These are phyloP conservation scores for Thermoascus crustaceus DNA, from an alignment of 2,329 filamentous ascomycete species.

Conservation along the genomic window DNA sequence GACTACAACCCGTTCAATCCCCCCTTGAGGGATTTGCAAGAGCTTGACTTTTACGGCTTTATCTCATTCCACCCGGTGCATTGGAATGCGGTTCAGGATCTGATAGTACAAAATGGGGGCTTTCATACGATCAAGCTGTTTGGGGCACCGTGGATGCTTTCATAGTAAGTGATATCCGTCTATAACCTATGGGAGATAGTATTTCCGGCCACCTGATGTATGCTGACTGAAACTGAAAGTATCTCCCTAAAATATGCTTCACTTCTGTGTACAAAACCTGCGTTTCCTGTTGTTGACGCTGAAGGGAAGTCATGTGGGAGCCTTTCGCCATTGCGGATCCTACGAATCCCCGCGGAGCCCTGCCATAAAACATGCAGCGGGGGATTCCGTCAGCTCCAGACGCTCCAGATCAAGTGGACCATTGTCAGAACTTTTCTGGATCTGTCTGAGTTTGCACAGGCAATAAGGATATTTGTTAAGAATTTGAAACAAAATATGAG, in stretches of 20 bases:
- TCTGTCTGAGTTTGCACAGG: constrained; percentile 6
- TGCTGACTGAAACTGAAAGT: constrained; percentile 1
- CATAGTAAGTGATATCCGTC: constrained; percentile 9
- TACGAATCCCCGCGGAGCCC: constrained; percentile 1
- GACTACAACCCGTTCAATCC: constrained; percentile 9
- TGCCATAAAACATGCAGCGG: constrained; percentile 1
- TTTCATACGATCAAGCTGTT: constrained; percentile 6
- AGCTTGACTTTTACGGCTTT: constrained; percentile 8
- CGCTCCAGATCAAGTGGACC: constrained; percentile 3
- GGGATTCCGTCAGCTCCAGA: constrained; percentile 5
- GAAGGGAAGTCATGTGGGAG: constrained; percentile 2
- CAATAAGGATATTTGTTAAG: constrained; percentile 2
- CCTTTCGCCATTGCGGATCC: constrained; percentile 5
- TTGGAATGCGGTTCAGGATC: constrained; percentile 5
- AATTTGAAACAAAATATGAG: constrained; percentile 1
- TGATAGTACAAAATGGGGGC: constrained; percentile 7
- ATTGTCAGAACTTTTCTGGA: constrained; percentile 6
- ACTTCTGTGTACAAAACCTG: constrained; percentile 6
- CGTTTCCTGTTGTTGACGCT: constrained; percentile 6
- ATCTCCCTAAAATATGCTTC: constrained; percentile 7
- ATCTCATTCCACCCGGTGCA: constrained; percentile 6
- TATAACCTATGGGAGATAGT: too few relatives aligned
- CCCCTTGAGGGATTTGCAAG: constrained; percentile 5
- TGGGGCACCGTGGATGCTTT: constrained; percentile 5
- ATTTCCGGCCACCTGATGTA: not conserved